Percentiles rank a stretch among this genome's conserved stretches.
Evolutionary conservation across 202 grass and related monocot species (phyloP).

Genomic region (Elaeis oleifera): DNA sequence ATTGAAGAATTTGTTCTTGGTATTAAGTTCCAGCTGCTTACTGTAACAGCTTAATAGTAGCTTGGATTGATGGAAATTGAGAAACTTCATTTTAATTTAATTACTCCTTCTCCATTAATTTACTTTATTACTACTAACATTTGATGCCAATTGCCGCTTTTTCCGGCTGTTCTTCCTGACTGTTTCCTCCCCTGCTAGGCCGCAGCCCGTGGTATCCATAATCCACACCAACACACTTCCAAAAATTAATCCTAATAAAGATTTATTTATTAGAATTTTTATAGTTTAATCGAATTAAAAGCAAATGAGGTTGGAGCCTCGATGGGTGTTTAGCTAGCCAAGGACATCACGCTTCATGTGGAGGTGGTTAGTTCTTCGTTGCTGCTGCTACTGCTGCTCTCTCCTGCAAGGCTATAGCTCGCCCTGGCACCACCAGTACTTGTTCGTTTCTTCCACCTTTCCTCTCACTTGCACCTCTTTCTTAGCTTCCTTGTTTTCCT

Average conservation of each 20-base stretch:
- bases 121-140: no score
- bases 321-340: background rate
- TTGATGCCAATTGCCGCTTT: background rate
- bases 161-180: background rate
- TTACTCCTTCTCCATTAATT: no score
- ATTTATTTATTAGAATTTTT: background rate
- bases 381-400: background rate
- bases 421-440: background rate
- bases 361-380: background rate
- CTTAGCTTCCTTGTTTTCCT: background rate
- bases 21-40: constrained; percentile 3
- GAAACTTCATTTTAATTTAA: no score
- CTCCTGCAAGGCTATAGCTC: background rate
- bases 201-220: background rate
- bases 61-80: background rate
- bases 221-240: background rate
- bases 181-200: background rate
- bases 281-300: no score
- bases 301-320: no score
- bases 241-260: background rate
- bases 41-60: background rate
- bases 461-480: no score
- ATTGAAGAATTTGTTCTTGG: background rate
- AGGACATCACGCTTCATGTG: background rate
- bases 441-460: background rate